Conservation (phyloP, 2,329 filamentous ascomycete genomes). For the Colletotrichum sp. region DNA sequence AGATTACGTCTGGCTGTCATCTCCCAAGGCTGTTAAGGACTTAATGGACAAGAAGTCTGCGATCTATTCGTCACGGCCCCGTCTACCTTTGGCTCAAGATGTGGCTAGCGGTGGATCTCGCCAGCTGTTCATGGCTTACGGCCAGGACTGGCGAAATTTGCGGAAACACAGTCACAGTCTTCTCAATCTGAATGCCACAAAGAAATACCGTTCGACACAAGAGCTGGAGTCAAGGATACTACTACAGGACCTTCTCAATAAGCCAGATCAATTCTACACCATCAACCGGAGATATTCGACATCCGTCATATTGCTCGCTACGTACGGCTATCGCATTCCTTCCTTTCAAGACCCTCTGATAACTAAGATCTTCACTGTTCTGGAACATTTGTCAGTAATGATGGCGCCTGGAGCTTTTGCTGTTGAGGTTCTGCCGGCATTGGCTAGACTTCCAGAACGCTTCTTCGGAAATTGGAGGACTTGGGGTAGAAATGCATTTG, state of each 20-base stretch:
- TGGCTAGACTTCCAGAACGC: background rate
- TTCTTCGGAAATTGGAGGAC: background rate
- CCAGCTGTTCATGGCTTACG: background rate
- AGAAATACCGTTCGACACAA: conserved; percentile 24
- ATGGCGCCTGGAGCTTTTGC: background rate
- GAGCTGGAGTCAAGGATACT: background rate
- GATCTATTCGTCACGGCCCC: background rate
- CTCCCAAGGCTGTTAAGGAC: conserved; percentile 41
- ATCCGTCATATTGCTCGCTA: background rate
- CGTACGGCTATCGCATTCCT: background rate
- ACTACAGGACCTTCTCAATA: background rate
- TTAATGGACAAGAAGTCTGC: background rate
- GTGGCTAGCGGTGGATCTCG: conserved; percentile 33
- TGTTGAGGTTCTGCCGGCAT: background rate
- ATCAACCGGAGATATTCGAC: background rate
- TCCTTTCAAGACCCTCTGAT: conserved; percentile 28
- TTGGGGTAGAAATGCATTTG: background rate
- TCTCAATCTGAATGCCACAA: conserved; percentile 48
- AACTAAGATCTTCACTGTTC: background rate
- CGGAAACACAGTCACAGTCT: conserved; percentile 46
- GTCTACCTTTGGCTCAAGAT: background rate
- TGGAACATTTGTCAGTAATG: background rate
- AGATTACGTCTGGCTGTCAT: conserved; percentile 51
- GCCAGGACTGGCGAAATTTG: conserved; percentile 51
- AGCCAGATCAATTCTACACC: background rate